Conservation (phyloP, 331 rosid genomes). For the Pyracantha coccinea region DNA sequence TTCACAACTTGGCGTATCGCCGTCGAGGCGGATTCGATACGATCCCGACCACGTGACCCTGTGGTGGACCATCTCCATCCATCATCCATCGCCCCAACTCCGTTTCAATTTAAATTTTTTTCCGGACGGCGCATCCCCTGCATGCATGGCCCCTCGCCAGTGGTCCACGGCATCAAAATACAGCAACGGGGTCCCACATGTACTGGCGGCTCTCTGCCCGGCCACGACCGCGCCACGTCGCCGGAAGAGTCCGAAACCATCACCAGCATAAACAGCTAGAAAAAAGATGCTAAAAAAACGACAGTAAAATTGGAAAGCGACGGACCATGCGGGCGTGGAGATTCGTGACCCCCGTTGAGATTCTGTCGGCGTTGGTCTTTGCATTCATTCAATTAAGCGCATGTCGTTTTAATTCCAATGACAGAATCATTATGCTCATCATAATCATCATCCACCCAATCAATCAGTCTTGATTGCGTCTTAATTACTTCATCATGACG, state of each 20-base stretch:
- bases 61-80: neutral
- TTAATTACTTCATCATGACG: neutral
- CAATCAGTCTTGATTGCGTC: neutral
- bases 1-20: neutral
- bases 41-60: neutral
- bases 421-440: constrained; percentile 17
- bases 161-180: neutral
- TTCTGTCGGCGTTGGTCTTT: constrained; percentile 7
- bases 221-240: neutral
- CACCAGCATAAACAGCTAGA: neutral
- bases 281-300: neutral
- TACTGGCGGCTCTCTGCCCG: neutral
- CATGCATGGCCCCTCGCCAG: neutral
- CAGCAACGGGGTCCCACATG: neutral
- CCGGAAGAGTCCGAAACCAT: neutral
- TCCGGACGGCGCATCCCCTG: neutral
- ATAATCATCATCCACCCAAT: neutral
- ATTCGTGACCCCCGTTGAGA: constrained; percentile 14
- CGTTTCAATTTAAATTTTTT: neutral
- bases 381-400: too few relatives aligned
- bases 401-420: neutral
- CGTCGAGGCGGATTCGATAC: neutral
- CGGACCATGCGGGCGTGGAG: constrained; percentile 11
- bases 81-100: neutral
- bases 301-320: neutral